Percentiles rank a stretch among this genome's conserved stretches.
Conservation (phyloP, 768 basidiomycete species). For the Hygrophorus pudorinus region DNA sequence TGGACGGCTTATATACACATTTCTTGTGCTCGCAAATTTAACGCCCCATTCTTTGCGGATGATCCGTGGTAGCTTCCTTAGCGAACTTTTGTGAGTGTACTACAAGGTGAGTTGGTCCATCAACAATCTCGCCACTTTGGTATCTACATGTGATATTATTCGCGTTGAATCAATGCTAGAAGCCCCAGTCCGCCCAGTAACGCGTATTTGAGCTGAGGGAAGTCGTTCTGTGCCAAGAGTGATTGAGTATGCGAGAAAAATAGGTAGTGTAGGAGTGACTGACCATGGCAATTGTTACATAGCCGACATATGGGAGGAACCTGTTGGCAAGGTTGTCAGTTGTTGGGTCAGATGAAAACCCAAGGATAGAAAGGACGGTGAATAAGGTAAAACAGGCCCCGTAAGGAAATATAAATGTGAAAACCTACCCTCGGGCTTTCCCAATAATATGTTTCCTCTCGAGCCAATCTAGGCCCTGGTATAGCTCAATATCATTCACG, state of each 20-base stretch:
- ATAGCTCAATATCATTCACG: conserved; percentile 80
- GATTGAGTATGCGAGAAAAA: conserved; percentile 6
- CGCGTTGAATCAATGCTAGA: conserved; percentile 75
- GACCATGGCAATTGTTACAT: conserved; percentile 95
- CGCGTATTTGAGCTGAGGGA: conserved; percentile 91
- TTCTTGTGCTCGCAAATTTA: no score
- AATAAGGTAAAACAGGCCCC: not conserved
- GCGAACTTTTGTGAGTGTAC: no score
- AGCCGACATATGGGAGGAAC: conserved; percentile 91
- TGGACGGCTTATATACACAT: no score
- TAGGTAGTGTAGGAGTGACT: conserved; percentile 16
- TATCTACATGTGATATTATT: no score
- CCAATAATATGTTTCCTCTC: conserved; percentile 85
- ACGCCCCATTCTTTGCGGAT: no score
- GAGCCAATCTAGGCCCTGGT: conserved; percentile 81
- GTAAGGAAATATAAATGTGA: not conserved
- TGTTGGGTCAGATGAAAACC: no score
- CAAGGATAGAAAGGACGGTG: no score
- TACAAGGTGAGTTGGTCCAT: no score
- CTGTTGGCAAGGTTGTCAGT: conserved; percentile 31
- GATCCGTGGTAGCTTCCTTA: no score
- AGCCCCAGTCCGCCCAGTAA: conserved; percentile 76
- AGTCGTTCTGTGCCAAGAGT: conserved; percentile 62
- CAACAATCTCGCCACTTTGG: no score
- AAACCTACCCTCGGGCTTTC: conserved; percentile 84